Percentiles rank a stretch among this genome's conserved stretches.
Evolutionary conservation across 75 land plant genomes (phyloP).

Genomic region (Pinus albicaulis): DNA sequence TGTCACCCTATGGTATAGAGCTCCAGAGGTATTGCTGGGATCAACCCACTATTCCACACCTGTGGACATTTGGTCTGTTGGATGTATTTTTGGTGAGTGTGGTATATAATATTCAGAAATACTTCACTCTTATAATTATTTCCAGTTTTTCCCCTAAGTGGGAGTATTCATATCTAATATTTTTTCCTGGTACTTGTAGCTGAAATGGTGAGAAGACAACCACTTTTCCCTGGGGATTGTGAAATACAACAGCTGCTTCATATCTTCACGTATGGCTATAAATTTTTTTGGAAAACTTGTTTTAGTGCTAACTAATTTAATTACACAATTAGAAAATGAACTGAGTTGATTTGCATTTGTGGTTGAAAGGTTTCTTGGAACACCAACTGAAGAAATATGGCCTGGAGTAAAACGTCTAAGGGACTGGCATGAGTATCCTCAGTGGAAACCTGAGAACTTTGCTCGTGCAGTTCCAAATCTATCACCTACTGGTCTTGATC

Average conservation of each 20-base stretch:
- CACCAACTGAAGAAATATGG: conserved; percentile 90
- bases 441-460: conserved; percentile 78
- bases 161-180: neutral
- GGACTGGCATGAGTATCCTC: conserved; percentile 98
- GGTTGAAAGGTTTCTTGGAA: conserved; percentile 76
- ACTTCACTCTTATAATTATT: neutral
- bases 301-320: neutral
- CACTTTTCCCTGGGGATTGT: conserved; percentile 69
- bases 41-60: conserved; percentile 75
- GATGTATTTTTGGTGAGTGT: conserved; percentile 78
- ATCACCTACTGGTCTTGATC: conserved; percentile 59
- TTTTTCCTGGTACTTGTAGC: conserved; percentile 17
- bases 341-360: neutral
- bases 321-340: neutral
- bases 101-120: neutral
- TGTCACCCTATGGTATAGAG: conserved; percentile 85
- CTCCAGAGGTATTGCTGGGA: conserved; percentile 81
- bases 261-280: conserved; percentile 49
- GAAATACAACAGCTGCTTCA: conserved; percentile 69
- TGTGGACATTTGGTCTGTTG: conserved; percentile 94
- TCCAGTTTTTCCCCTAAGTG: neutral
- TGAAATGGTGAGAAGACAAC: conserved; percentile 45
- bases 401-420: conserved; percentile 82
- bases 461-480: conserved; percentile 73
- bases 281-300: neutral